These are phyloP conservation scores for Wickerhamomyces queroliae DNA, from an alignment of 805 yeast genomes.

Conservation along the genomic window DNA sequence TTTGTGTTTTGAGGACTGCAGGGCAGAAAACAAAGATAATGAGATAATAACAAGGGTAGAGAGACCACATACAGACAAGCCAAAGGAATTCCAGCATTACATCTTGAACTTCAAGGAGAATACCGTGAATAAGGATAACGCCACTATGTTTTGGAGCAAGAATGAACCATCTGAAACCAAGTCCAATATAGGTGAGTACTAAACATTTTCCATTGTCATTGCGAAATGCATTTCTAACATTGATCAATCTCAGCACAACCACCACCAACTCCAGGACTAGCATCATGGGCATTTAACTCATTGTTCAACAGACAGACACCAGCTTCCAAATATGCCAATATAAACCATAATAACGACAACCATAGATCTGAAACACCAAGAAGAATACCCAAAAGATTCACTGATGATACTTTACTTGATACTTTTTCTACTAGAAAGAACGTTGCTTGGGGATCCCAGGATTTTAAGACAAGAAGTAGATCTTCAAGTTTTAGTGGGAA, in stretches of 20 bases:
- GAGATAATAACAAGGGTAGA: not conserved
- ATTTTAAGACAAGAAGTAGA: constrained; percentile 5
- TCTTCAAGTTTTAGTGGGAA: constrained; percentile 7
- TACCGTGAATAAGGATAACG: no score
- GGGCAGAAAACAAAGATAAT: no score
- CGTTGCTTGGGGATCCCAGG: constrained; percentile 10
- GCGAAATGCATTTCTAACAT: not conserved
- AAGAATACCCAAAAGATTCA: constrained; percentile 1
- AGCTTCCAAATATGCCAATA: constrained; percentile 17
- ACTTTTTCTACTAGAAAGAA: constrained; percentile 1
- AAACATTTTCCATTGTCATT: no score
- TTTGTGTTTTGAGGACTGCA: no score
- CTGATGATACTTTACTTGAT: constrained; percentile 1
- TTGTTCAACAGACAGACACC: constrained; percentile 21
- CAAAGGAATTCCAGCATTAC: not conserved
- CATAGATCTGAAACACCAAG: not conserved
- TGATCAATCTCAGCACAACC: constrained; percentile 2
- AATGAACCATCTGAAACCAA: not conserved
- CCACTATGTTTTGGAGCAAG: constrained; percentile 3
- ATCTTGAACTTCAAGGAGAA: no score
- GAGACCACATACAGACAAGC: no score
- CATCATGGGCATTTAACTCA: constrained; percentile 21
- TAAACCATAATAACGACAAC: constrained; percentile 4
- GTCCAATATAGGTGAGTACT: not conserved
- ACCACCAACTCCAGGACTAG: constrained; percentile 23